Evolutionary conservation across 768 basidiomycete species (phyloP).

Genomic region (Trametes coccinea): DNA sequence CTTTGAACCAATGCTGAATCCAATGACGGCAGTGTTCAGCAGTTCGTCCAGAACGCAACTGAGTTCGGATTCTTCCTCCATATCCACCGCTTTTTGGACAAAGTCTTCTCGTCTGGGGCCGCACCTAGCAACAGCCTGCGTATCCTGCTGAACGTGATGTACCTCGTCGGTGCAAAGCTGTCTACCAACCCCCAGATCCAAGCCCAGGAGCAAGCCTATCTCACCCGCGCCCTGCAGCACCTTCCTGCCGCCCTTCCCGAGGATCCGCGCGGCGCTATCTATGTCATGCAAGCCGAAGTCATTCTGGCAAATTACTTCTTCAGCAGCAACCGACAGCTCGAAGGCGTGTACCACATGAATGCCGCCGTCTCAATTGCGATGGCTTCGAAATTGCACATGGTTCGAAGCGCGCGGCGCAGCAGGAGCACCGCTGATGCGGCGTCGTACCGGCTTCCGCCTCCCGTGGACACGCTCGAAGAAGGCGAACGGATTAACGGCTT

Average conservation of each 20-base stretch:
- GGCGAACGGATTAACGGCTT: conserved; percentile 68
- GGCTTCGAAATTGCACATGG: conserved; percentile 30
- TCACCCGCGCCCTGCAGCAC: conserved; percentile 50
- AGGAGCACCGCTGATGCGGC: conserved; percentile 23
- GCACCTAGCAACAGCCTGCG: conserved; percentile 36
- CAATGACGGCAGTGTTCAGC: conserved; percentile 17
- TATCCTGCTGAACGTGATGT: conserved; percentile 47
- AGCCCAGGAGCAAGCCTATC: conserved; percentile 41
- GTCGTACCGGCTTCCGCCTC: conserved; percentile 35
- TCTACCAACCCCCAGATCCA: conserved; percentile 27
- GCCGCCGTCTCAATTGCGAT: conserved; percentile 41
- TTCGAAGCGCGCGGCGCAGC: conserved; percentile 29
- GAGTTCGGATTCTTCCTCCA: conserved; percentile 71
- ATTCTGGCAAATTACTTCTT: conserved; percentile 69
- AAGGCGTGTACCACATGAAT: conserved; percentile 55
- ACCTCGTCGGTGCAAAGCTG: conserved; percentile 35
- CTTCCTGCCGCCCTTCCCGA: conserved; percentile 41
- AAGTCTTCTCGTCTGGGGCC: conserved; percentile 11
- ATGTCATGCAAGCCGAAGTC: conserved; percentile 42
- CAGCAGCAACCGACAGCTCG: conserved; percentile 55
- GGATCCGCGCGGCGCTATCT: conserved; percentile 39
- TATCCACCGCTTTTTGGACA: conserved; percentile 43
- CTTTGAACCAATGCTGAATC: conserved; percentile 1
- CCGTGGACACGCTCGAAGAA: conserved; percentile 52
- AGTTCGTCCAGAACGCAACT: conserved; percentile 52